Base-by-base conservation (phyloP, 2,329 filamentous ascomycete genomes). In the Chaetothyriales sp. region DNA sequence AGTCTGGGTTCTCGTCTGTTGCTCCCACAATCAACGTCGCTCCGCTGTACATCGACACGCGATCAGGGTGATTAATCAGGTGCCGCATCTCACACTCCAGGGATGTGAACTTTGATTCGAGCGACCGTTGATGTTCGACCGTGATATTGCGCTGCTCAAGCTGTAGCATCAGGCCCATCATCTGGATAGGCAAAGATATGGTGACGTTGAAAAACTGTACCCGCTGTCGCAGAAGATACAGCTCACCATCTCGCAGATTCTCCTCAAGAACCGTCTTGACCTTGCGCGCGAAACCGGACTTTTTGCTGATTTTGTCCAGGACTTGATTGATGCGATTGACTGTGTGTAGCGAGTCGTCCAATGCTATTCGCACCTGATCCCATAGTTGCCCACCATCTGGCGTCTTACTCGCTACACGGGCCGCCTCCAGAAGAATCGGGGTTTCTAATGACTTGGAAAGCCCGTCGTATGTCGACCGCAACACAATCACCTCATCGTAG, bases 151-250 rank as follows among this genome's bases (percentile, higher is more conserved):
- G 49, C 44, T 59, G 57, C 48, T 55, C 55, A 3, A 58, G 55
- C 44, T 59, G 57, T 20, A 58, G 52, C 45, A 54, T 58, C 36
- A 58, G 49, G 22, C 52, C 54, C 44, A 59, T 54, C 57, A 58
- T 58, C 25, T 59, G 57, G 36, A 59, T 59, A 1, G 57, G 56
- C 7, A 59, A 44, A 7, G 56, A 54, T 15, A 59, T 43, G 26
- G 49, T 51, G 1, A 51, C 42, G 43, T 59, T 59, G 54, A 58
- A 58, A 49, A 57, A 52, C 26, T 54, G 49, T 20, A 59, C 53
- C 28, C 56, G 55, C 25, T 59, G 53, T 12, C 56, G 56, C n/a
- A 58, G 55, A 6, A 53, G 53, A 39, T 49, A 55, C 15, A 59
- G 53, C 28, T 59, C 57, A 20, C 57, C 57, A 19, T 46, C 43